Base-by-base conservation (phyloP, 768 basidiomycete species). In the Mycena crocata region DNA sequence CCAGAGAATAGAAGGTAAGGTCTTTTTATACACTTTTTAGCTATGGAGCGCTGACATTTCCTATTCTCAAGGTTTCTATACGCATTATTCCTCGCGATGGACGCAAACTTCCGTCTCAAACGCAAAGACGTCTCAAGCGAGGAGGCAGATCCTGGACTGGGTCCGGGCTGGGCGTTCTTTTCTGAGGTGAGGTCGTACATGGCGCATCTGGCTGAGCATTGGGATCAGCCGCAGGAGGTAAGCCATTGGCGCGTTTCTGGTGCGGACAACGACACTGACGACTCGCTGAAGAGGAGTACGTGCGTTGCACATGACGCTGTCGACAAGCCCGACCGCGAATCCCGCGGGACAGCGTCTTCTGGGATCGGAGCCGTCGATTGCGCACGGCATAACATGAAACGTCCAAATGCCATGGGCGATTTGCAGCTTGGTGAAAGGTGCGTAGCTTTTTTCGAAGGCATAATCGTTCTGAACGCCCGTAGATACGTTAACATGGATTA, bases 391-490 rank as follows among this genome's bases (percentile, higher is more conserved):
- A 62, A 67, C 26, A 57, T 74, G 61, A 66, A 50, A 30, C 57
- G 61, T 1, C 65, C 61, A 14, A 63, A 57, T 26, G 55, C 23
- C 21, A 50, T 71, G 3, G 62, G 63, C 10, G 70, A 71, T 39
- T 32, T 71, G 12, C 67, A 71, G 55, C 49, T 56, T 15, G 70
- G 70, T 12, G 70, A 71, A 51, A 46, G 51, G 70, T 71, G 62
- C 21, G 66, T 50, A 17, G 23, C 5, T n/a, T n/a, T n/a, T n/a
- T n/a, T n/a, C n/a, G n/a, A n/a, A n/a, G n/a, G n/a, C n/a, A n/a
- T n/a, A 23, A 14, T 35, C n/a, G 9, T 21, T 50, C 2, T 35
- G 23, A 23, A 28, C 12, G 5, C 2, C n/a, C n/a, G n/a, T 19
- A 63, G 62, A 17, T 63, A 63, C 15, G 45, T 55, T 12, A 62